phyloP scores from a whole-genome alignment of 371 early-diverging fungal species.

The Mucor irregularis region DNA sequence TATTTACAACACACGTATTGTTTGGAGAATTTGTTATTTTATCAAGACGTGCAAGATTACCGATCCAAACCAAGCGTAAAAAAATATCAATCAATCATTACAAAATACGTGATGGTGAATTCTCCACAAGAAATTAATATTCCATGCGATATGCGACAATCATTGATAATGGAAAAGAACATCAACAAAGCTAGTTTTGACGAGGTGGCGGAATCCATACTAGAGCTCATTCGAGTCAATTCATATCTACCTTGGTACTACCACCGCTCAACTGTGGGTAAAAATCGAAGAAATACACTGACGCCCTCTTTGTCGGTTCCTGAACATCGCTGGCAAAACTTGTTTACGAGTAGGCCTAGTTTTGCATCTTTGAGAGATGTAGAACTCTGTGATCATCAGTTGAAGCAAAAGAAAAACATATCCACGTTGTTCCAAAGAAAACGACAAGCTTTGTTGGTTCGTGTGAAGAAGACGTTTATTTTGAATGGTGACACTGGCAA shows the following conservation, averaged over 20 bases:
- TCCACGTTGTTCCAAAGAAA: conserved; percentile 4
- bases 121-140: conserved; percentile 48
- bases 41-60: conserved; percentile 40
- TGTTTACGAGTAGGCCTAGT: conserved; percentile 7
- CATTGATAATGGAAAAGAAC: conserved; percentile 18
- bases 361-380: conserved; percentile 13
- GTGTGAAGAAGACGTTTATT: conserved; percentile 9
- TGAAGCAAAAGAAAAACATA: not conserved
- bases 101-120: conserved; percentile 30
- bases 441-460: conserved; percentile 12
- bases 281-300: conserved; percentile 3
- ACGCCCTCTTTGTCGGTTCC: conserved; percentile 15
- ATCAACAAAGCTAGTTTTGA: conserved; percentile 20
- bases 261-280: not conserved
- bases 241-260: conserved; percentile 20
- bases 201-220: conserved; percentile 29
- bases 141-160: conserved; percentile 45
- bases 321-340: not conserved
- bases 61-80: not conserved
- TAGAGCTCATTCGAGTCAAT: conserved; percentile 39
- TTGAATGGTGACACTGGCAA: no score
- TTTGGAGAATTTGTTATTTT: conserved; percentile 41
- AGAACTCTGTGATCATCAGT: not conserved
- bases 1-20: conserved; percentile 38
- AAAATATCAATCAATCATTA: conserved; percentile 27